Conservation (phyloP, 2,329 filamentous ascomycete genomes). For the Arthrobotrys sinensis region DNA sequence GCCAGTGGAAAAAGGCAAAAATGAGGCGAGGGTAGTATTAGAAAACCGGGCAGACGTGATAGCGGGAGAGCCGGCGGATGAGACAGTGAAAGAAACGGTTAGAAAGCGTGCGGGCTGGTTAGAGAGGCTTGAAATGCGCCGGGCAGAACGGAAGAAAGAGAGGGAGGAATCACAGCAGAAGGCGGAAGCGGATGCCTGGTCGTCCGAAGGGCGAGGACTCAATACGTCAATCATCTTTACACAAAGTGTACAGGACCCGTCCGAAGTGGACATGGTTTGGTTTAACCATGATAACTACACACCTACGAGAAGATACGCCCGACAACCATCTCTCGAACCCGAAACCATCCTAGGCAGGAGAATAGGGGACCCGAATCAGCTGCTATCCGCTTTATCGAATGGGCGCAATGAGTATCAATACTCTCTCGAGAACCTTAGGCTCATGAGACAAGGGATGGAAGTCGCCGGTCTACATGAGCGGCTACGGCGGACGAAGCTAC, state of each 20-base stretch:
- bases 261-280: conserved; percentile 14
- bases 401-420: conserved; percentile 45
- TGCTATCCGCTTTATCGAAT: conserved; percentile 30
- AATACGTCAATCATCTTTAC: conserved; percentile 40
- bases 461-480: conserved; percentile 22
- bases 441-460: conserved; percentile 35
- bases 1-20: not conserved
- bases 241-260: not conserved
- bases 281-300: not conserved
- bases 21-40: too few species aligned
- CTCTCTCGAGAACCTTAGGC: conserved; percentile 34
- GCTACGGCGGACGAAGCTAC: conserved; percentile 26
- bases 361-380: conserved; percentile 10
- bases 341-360: conserved; percentile 17
- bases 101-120: not conserved
- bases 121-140: conserved; percentile 5
- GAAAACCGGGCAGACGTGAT: not conserved
- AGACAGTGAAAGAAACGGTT: not conserved
- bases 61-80: not conserved
- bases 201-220: conserved; percentile 4
- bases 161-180: not conserved
- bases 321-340: not conserved
- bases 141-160: not conserved
- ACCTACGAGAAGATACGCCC: not conserved
- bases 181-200: not conserved